A percentile compares a stretch with the other conserved stretches of the same genome.
phyloP scores from a whole-genome alignment of 202 grass and related monocot genomes.

The Brachypodium distachyon region DNA sequence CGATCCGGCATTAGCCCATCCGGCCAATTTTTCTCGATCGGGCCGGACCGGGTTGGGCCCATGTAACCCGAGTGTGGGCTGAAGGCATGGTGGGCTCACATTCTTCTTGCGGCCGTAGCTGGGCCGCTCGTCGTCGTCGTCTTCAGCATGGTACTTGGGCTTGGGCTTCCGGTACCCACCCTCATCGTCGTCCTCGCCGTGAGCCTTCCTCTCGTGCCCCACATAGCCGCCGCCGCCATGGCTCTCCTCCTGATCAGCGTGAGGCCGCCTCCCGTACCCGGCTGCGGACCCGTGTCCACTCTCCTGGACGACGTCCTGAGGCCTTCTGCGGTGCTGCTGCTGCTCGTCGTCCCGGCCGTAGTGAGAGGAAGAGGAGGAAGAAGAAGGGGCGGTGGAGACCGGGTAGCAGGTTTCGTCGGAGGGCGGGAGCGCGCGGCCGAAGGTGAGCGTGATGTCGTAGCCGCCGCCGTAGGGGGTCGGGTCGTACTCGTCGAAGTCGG shows the following conservation, averaged over 20 bases:
- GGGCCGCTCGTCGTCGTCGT: slow-evolving; percentile 18
- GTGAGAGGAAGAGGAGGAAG: slow-evolving; percentile 20
- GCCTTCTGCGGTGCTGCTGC: slow-evolving; percentile 18
- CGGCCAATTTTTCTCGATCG: neutral
- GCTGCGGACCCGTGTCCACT: slow-evolving; percentile 2
- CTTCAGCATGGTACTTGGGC: too few species aligned
- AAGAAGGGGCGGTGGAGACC: slow-evolving; percentile 44
- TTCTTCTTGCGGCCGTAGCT: slow-evolving; percentile 45
- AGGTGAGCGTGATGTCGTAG: slow-evolving; percentile 71
- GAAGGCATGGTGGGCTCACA: slow-evolving; percentile 31
- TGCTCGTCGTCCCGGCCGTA: neutral
- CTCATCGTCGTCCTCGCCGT: slow-evolving; percentile 21
- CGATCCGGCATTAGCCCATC: neutral
- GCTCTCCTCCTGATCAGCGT: slow-evolving; percentile 27
- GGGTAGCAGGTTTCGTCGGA: slow-evolving; percentile 84
- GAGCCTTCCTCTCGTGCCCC: slow-evolving; percentile 31
- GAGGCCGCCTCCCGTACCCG: slow-evolving; percentile 18
- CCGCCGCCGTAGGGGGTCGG: slow-evolving; percentile 80
- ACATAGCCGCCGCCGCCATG: slow-evolving; percentile 25
- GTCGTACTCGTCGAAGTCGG: slow-evolving; percentile 83
- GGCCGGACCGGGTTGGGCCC: neutral
- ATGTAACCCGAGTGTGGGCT: neutral
- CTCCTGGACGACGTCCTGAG: slow-evolving; percentile 7
- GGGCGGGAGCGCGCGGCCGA: slow-evolving; percentile 60
- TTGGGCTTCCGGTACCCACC: neutral